Evolutionary conservation across 108 stramenopile genomes (phyloP).

Genomic region (Conticribra guillardii): DNA sequence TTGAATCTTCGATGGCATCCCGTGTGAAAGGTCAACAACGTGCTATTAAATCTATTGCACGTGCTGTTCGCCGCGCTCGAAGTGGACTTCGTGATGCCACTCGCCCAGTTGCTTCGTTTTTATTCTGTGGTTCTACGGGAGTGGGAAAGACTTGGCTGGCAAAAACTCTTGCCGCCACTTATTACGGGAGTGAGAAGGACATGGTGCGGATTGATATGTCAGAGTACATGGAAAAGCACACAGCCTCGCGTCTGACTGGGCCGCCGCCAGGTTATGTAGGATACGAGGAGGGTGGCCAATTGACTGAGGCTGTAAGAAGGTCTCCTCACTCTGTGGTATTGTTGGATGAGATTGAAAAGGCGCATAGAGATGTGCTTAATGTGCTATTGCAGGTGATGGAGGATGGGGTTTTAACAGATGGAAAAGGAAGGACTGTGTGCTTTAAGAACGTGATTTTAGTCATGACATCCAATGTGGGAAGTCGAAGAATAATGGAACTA

Average conservation of each 20-base stretch:
- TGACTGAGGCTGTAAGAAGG: constrained; percentile 94
- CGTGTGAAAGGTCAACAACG: constrained; percentile 90
- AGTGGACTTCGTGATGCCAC: constrained; percentile 80
- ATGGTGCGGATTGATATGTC: constrained; percentile 94
- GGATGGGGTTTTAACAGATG: constrained; percentile 97
- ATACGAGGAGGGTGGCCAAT: constrained; percentile 95
- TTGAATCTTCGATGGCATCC: constrained; percentile 67
- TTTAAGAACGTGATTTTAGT: constrained; percentile 96
- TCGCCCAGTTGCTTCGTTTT: constrained; percentile 85
- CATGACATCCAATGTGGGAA: constrained; percentile 96
- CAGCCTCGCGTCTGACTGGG: constrained; percentile 89
- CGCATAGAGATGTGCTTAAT: constrained; percentile 95
- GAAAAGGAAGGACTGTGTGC: constrained; percentile 94
- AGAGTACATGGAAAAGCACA: constrained; percentile 92
- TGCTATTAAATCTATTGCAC: constrained; percentile 82
- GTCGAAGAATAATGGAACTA: constrained; percentile 80
- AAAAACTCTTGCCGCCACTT: constrained; percentile 88
- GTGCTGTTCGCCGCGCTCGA: constrained; percentile 83
- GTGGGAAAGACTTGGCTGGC: constrained; percentile 86
- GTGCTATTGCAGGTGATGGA: constrained; percentile 95
- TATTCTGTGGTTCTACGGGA: constrained; percentile 94
- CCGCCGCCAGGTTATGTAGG: constrained; percentile 95
- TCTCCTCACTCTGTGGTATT: constrained; percentile 82
- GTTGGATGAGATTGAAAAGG: constrained; percentile 98
- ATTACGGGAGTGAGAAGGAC: constrained; percentile 88